Evolutionary conservation across 495 filamentous ascomycete genomes (phyloP).

Genomic region (Pyronema domesticum): DNA sequence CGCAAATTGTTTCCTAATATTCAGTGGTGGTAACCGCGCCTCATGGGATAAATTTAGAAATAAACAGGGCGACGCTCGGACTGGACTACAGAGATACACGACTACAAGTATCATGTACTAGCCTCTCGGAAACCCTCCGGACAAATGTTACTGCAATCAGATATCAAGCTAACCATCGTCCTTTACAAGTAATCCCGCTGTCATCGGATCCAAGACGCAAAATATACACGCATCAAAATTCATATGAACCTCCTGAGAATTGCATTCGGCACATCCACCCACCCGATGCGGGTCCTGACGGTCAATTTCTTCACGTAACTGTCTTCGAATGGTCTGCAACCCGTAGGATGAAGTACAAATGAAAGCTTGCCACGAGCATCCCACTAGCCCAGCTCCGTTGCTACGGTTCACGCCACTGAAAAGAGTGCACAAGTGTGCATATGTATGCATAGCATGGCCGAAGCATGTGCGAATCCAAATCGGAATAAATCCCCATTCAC

Average conservation of each 20-base stretch:
- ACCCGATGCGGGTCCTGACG: background rate
- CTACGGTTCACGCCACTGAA: background rate
- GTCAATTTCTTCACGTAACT: background rate
- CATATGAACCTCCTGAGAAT: background rate
- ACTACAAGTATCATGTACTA: background rate
- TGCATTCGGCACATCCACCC: background rate
- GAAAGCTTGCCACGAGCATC: background rate
- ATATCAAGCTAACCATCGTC: background rate
- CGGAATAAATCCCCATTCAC: background rate
- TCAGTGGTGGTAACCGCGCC: too few relatives aligned
- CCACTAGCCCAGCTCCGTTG: background rate
- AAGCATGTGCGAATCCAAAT: background rate
- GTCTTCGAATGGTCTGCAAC: background rate
- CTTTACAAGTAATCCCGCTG: background rate
- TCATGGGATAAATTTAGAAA: too few relatives aligned
- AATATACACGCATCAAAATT: background rate
- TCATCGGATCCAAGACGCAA: background rate
- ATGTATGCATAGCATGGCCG: background rate
- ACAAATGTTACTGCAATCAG: too few relatives aligned
- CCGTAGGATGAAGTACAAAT: background rate
- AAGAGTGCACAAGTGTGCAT: background rate
- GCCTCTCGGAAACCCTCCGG: background rate
- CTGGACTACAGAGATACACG: background rate
- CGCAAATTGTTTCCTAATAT: too few relatives aligned
- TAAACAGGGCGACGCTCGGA: too few relatives aligned